Base-by-base conservation (phyloP, 805 yeast genomes). In the Saitoella complicata region DNA sequence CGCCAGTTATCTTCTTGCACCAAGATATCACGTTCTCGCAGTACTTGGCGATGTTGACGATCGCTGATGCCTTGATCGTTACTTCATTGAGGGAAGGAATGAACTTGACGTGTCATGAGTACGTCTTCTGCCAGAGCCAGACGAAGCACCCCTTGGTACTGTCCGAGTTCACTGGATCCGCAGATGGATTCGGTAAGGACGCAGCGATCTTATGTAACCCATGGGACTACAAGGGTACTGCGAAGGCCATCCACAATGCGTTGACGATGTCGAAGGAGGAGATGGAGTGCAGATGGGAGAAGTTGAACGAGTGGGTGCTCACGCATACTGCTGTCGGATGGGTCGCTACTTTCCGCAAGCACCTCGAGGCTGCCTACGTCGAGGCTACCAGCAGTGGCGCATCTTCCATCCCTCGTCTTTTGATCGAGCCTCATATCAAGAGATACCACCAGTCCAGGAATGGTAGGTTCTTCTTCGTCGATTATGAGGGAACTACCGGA, bases 81-180 rank as follows among this genome's bases (percentile, higher is more conserved):
- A 78, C 93, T 7, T 82, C 95, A 1, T 73, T 88, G 69, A 77
- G 98, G 58, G 98, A 91, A 61, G 98, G 98, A 30, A 82, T 91
- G 86, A 91, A 91, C 55, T 68, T 91, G 56, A 87, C 97, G 0
- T 88, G 95, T 53, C 98, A 91, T 58, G 98, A 91, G 59, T 91
- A 80, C 58, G 72, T 86, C 38, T 79, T 78, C 45, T 82, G 94
- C 30, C 73, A 91, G 1, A 45, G 50, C 30, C 50, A 50, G 29
- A 54, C 58, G 7, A 48, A 53, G 43, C 80, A 95, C 0, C 95
- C 95, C 1, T 69, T 88, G 49, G 71, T 91, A 40, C 62, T 91
- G 45, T 82, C 94, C 36, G 98, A 91, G 60, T 91, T 91, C 55
- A 86, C 95, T 1, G 98, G 98, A 1, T 82, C 95, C 7, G 94